phyloP scores from a whole-genome alignment of 805 yeast species.

The Nakazawaea populi region DNA sequence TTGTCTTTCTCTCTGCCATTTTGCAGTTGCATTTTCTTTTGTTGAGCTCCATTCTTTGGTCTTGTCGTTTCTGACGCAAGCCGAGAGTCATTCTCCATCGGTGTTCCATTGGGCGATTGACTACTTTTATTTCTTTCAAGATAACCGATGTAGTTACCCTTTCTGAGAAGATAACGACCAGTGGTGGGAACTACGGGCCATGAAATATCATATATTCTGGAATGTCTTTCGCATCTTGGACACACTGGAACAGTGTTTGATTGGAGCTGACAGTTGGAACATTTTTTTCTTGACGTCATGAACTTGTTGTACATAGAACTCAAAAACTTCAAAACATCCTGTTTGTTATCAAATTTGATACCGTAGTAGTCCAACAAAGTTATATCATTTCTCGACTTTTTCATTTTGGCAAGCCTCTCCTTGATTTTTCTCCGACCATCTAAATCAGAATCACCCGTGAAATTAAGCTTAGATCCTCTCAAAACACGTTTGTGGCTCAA shows the following conservation, averaged over 20 bases:
- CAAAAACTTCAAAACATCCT: not conserved
- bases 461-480: not conserved
- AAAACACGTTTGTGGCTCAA: not conserved
- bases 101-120: not conserved
- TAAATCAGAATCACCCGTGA: not conserved
- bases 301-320: not conserved
- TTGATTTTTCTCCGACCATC: not conserved
- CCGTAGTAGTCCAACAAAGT: not conserved
- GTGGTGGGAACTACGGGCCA: slow-evolving; percentile 1
- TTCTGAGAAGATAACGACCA: not conserved
- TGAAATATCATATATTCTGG: slow-evolving; percentile 16
- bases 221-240: slow-evolving; percentile 22
- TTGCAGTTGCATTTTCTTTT: not conserved
- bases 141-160: not conserved
- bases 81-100: not conserved
- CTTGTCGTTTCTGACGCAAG: no score
- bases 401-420: not conserved
- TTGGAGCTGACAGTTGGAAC: not conserved
- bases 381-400: not conserved
- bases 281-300: not conserved
- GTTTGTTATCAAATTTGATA: not conserved
- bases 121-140: not conserved
- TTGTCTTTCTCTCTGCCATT: not conserved
- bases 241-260: slow-evolving; percentile 12
- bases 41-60: not conserved